Evolutionary conservation across 1,139 yeast species (phyloP), one percentile per base, ranked within the genome.

Genomic region (Candida gigantensis): DNA sequence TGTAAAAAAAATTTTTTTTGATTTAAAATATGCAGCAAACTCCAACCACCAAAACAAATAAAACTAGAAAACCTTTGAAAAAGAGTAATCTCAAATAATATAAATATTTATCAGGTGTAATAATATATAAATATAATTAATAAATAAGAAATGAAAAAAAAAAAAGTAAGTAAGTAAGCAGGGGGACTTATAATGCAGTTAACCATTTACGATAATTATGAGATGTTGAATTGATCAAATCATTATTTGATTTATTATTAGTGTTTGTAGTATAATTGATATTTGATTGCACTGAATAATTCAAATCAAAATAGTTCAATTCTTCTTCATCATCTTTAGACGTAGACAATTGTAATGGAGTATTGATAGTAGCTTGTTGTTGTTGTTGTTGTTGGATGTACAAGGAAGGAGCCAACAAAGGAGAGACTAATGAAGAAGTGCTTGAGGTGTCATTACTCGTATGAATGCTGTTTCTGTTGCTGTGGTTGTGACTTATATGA

Each of bases 161-260:
- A n/a, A n/a, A n/a, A n/a, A n/a, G n/a, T n/a, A n/a, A n/a, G n/a
- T n/a, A n/a, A n/a, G n/a, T n/a, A n/a, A n/a, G n/a, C n/a, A n/a
- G n/a, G n/a, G n/a, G n/a, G n/a, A n/a, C n/a, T 30, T 29, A 38
- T 27, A 38, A 38, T 16, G 43, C 40, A 32, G 39, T 36, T 44
- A 68, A 57, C 74, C 74, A 68, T 49, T 67, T 67, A 41, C 73
- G 61, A 52, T 68, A 68, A 50, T 68, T 68, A 41, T 65, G 64
- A 23, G 69, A 62, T 31, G 73, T 67, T 26, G 68, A 58, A 30
- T 47, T 51, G 25, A 51, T 28, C 29, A 49, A 40, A 24, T 46
- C 51, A 13, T 35, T 43, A 14, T 26, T 36, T 18, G 40, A 13
- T 32, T n/a, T n/a, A n/a, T 31, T 24, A 24, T 17, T 20, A 15